Conservation (phyloP, 257 asterid genomes). For the Ophiorrhiza pumila region DNA sequence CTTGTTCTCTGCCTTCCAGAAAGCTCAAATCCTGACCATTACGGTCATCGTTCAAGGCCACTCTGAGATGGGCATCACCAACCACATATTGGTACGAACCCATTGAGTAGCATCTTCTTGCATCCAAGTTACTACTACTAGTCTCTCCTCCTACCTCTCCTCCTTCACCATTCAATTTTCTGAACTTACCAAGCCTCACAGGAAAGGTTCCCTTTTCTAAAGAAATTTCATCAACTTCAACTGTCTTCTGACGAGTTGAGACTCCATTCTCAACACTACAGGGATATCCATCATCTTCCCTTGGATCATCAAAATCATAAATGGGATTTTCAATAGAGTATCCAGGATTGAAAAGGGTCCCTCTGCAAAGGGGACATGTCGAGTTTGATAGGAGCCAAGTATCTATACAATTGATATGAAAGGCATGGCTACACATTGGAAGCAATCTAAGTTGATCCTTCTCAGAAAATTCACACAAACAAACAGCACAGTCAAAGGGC, state of each 20-base stretch:
- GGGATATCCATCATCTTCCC: slow-evolving; percentile 58
- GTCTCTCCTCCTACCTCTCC: slow-evolving; percentile 58
- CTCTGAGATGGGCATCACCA: slow-evolving; percentile 65
- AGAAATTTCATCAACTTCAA: slow-evolving; percentile 53
- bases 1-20: slow-evolving; percentile 28
- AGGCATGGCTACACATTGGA: slow-evolving; percentile 91
- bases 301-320: slow-evolving; percentile 59
- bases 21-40: slow-evolving; percentile 21
- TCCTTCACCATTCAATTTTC: slow-evolving; percentile 35
- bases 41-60: slow-evolving; percentile 51
- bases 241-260: slow-evolving; percentile 46
- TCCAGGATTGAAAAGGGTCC: slow-evolving; percentile 67
- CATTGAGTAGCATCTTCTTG: slow-evolving; percentile 86
- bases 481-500: slow-evolving; percentile 94
- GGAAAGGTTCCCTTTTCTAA: slow-evolving; percentile 56
- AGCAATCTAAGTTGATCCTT: slow-evolving; percentile 81
- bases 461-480: slow-evolving; percentile 76
- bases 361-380: slow-evolving; percentile 91
- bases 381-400: slow-evolving; percentile 97
- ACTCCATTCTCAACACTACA: slow-evolving; percentile 35
- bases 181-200: slow-evolving; percentile 67
- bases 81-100: slow-evolving; percentile 95
- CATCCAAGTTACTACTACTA: slow-evolving; percentile 83
- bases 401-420: slow-evolving; percentile 79
- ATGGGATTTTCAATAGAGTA: slow-evolving; percentile 75